Base-by-base conservation (phyloP, 2,329 filamentous ascomycete species). In the Colletotrichum coccodes region DNA sequence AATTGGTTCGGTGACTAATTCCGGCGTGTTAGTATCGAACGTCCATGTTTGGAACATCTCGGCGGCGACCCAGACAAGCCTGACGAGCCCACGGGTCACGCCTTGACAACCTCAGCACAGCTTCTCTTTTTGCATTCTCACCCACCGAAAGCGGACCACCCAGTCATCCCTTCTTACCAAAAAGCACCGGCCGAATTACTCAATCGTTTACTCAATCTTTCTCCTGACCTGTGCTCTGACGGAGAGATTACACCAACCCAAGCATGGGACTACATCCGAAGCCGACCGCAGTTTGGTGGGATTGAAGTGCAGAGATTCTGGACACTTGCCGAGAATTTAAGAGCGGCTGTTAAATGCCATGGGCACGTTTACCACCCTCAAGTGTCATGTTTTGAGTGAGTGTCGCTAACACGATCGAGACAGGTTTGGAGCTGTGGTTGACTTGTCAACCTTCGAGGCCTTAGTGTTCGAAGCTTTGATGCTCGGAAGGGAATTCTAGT, bases 211-310 rank as follows among this genome's bases (percentile, higher is more conserved):
- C 60, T 77, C 21, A 68, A 38, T 1, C 73, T 78, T 2, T 74
- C 77, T 1, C 56, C 72, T 1, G 71, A 72, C 1, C 53, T 78
- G 4, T 68, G 67, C 36, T 47, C 59, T 6, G 83, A 76, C 0
- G 78, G 76, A 11, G 80, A 82, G 64, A 72, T 82, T 54, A 82
- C 80, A 4, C 80, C 80, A 0, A 74, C 81, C 9, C 79, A 82
- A 61, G 79, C 78, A 2, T 82, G 81, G 81, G 74, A 77, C 50
- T 66, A 73, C 26, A 75, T 83, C 23, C 76, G 77, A 6, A 58
- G 66, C 5, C 76, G 77, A 58, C 78, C 79, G 0, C 71, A 75
- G 0, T 81, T 81, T 34, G 71, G 73, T 2, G 72, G 70, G 1
- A 64, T 82, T 4, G 74, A 78, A 46, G 57, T 76, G 14, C 68